Evolutionary conservation across 352 stramenopile species (phyloP), one percentile per base, ranked within the genome.

Genomic region (Phytophthora pini): DNA sequence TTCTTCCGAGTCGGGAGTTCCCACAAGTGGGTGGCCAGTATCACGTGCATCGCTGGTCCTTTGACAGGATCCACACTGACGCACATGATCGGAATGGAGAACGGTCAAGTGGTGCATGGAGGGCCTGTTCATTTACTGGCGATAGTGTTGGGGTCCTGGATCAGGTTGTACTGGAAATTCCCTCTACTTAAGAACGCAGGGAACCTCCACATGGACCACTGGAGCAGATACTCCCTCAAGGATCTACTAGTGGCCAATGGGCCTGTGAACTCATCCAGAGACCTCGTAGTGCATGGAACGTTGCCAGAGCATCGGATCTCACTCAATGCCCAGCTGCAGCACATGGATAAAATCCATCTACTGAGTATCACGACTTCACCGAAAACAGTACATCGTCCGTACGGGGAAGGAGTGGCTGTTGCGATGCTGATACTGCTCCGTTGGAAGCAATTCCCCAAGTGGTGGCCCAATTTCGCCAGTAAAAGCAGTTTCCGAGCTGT

Each of bases 321-420:
- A 31, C 77, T 68, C 47, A 92, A 92, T 26, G 66, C 68, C 27
- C 54, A 73, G 41, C 65, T 92, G 10, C 22, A 76, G 17, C 60
- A 89, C 50, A 89, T 89, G 80, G 77, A 89, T 34, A 83, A 84
- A 60, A 40, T 86, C 29, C 76, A 79, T 46, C 69, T 92, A 27
- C 59, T 92, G 17, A 92, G 83, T 67, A 92, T 93, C 57, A 76
- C 80, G n/a, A 91, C 84, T 32, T 90, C 72, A 0, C 76, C 82
- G 1, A 76, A 74, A 53, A 81, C 61, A 12, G 62, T 79, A 15
- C 67, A 88, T 43, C 56, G 77, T 2, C 79, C 79, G 0, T 55
- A 76, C 5, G 38, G 66, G 0, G 80, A 89, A 51, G 39, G 64
- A 1, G 26, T 65, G 0, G 41, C 72, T 4, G 11, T 72, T 12